A percentile compares a stretch with the other conserved stretches of the same genome.
phyloP scores from a whole-genome alignment of 768 basidiomycete species.

The Saitozyma sp. region DNA sequence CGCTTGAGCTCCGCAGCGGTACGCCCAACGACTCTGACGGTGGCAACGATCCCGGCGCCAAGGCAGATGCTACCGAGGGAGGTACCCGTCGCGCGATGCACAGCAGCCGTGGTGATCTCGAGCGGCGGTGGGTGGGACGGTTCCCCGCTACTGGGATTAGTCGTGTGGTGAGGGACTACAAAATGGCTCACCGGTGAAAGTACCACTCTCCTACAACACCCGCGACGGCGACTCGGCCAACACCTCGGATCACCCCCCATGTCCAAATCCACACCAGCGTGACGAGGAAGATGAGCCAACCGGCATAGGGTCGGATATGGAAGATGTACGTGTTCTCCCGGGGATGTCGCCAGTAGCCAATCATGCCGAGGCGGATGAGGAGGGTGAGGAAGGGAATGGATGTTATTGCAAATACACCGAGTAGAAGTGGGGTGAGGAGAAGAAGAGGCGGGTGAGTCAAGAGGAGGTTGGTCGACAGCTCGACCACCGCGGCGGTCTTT shows the following conservation, averaged over 20 bases:
- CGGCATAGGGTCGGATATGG: slow-evolving; percentile 67
- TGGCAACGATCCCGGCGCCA: slow-evolving; percentile 72
- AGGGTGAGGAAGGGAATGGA: slow-evolving; percentile 51
- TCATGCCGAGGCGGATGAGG: slow-evolving; percentile 46
- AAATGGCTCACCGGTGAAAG: slow-evolving; percentile 62
- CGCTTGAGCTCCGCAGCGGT: slow-evolving; percentile 42
- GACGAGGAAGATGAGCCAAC: slow-evolving; percentile 67
- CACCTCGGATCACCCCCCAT: slow-evolving; percentile 74
- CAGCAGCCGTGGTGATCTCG: slow-evolving; percentile 72
- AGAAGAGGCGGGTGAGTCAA: slow-evolving; percentile 50
- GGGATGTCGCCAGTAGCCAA: slow-evolving; percentile 54
- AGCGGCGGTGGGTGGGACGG: slow-evolving; percentile 25
- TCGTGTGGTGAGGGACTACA: neutral
- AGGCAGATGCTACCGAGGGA: slow-evolving; percentile 78
- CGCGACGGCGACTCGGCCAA: slow-evolving; percentile 72
- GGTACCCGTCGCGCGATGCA: slow-evolving; percentile 75
- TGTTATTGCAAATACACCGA: slow-evolving; percentile 45
- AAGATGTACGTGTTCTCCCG: slow-evolving; percentile 56
- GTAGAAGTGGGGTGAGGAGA: slow-evolving; percentile 48
- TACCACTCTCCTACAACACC: slow-evolving; percentile 92
- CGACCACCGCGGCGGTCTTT: slow-evolving; percentile 53
- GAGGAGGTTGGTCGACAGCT: slow-evolving; percentile 51
- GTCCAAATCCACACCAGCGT: slow-evolving; percentile 68
- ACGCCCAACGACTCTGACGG: slow-evolving; percentile 61
- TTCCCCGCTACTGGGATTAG: slow-evolving; percentile 31